Conservation (phyloP, 768 basidiomycete species). For the Macrocybe gigantea region DNA sequence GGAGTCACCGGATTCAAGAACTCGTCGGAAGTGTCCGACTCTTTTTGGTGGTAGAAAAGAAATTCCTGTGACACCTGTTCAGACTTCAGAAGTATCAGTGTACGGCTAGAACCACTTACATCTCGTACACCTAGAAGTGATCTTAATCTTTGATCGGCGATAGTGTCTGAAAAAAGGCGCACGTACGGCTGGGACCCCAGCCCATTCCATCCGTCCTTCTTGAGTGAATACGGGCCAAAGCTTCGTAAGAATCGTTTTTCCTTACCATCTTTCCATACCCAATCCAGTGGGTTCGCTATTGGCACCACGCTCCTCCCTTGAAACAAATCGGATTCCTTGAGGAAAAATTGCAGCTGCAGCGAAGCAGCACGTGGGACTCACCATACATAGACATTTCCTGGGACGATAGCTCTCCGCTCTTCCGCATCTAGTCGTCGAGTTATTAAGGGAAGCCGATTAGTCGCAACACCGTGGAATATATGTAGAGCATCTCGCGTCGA, state of each 20-base stretch:
- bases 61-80: slow-evolving; percentile 51
- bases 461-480: slow-evolving; percentile 75
- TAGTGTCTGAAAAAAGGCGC: slow-evolving; percentile 13
- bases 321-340: not conserved
- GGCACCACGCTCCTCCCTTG: slow-evolving; percentile 75
- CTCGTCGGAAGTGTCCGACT: slow-evolving; percentile 54
- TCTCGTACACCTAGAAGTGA: slow-evolving; percentile 41
- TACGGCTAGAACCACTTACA: slow-evolving; percentile 31
- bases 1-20: slow-evolving; percentile 55
- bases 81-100: slow-evolving; percentile 11
- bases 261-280: slow-evolving; percentile 80
- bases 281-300: slow-evolving; percentile 78
- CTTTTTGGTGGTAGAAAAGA: slow-evolving; percentile 80
- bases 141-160: too few species aligned
- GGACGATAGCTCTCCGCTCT: slow-evolving; percentile 64
- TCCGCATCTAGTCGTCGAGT: slow-evolving; percentile 79
- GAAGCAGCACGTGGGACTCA: slow-evolving; percentile 11
- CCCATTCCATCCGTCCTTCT: slow-evolving; percentile 60
- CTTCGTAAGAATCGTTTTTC: slow-evolving; percentile 2
- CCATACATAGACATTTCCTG: slow-evolving; percentile 83
- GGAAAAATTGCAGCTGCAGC: not conserved
- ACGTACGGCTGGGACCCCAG: slow-evolving; percentile 80
- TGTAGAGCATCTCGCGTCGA: slow-evolving; percentile 77
- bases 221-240: slow-evolving; percentile 5
- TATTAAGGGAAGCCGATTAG: slow-evolving; percentile 64